Evolutionary conservation across 2,329 filamentous ascomycete species (phyloP), one percentile per base, ranked within the genome.

Genomic region (Colletotrichum filicis): DNA sequence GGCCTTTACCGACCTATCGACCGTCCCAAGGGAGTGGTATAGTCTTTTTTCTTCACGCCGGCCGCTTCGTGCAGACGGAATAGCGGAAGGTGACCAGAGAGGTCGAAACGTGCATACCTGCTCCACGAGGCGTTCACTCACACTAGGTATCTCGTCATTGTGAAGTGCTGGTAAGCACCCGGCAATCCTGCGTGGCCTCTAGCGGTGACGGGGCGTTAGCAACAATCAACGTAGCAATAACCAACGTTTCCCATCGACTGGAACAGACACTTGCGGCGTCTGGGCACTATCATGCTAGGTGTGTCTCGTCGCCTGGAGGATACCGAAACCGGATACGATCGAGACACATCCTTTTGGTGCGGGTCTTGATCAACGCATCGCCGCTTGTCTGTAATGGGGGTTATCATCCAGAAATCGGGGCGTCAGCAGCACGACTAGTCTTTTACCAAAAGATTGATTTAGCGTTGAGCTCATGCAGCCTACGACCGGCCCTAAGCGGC

Each of bases 31-130:
- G 60, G 57, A 63, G 49, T 74, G 67, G 62, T 74, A 63, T 57
- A 57, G 59, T 64, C 19, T 59, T 35, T 74, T 65, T 65, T 55
- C 32, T 65, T 58, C 71, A 46, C 37, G 53, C 66, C 26, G 55
- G 37, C 55, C 66, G 46, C 68, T 69, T 68, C 68, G 60, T 73
- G 74, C 74, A 74, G 64, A 42, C 66, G 74, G 74, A 59, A 74
- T 56, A 37, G 53, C 72, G 74, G 74, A 64, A 74, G 42, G 37
- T 49, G 32, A 66, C 14, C 72, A 74, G 74, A 73, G 42, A 74
- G 66, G 68, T 58, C 59, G 49, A 56, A n/a, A 55, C 28, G 55
- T 69, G 61, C 71, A 74, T 32, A 57, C 22, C n/a, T 72, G 19
- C 68, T 72, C 61, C 63, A 68, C 62, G 12, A 73, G 49, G 71